These are phyloP conservation scores for Senna siamea DNA, from an alignment of 306 rosid genomes.

Conservation along the genomic window DNA sequence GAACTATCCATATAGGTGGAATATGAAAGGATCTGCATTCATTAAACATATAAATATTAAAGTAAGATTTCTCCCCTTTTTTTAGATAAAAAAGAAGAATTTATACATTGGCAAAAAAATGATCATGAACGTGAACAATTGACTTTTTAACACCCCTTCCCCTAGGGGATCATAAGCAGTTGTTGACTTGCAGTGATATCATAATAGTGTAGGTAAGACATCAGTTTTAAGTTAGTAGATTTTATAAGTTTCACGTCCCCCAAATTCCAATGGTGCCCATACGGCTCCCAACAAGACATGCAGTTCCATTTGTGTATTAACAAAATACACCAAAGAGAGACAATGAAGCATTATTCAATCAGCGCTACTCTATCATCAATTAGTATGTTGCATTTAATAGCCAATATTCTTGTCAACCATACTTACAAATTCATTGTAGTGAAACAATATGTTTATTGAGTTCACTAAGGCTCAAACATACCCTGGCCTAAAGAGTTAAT, in stretches of 20 bases:
- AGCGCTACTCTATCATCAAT: neutral
- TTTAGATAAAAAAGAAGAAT: neutral
- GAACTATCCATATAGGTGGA: constrained; percentile 74
- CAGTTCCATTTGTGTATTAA: constrained; percentile 14
- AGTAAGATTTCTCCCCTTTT: constrained; percentile 22
- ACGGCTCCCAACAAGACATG: constrained; percentile 19
- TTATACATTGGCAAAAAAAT: constrained; percentile 27
- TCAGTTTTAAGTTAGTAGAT: constrained; percentile 1
- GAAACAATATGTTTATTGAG: neutral
- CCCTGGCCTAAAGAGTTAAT: constrained; percentile 12
- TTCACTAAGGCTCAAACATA: constrained; percentile 6
- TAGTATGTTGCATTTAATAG: neutral
- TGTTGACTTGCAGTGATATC: no score
- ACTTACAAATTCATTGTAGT: constrained; percentile 6
- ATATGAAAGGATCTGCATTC: constrained; percentile 82
- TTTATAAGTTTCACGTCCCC: constrained; percentile 19
- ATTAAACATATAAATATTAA: constrained; percentile 30
- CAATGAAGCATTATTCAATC: neutral
- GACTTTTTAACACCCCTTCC: no score
- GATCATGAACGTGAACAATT: no score
- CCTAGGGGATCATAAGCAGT: no score
- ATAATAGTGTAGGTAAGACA: no score
- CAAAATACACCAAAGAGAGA: constrained; percentile 19
- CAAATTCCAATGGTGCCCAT: constrained; percentile 19
- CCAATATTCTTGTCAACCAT: constrained; percentile 23